phyloP scores from a whole-genome alignment of 108 stramenopile genomes.

The Cylindrotheca closterium region DNA sequence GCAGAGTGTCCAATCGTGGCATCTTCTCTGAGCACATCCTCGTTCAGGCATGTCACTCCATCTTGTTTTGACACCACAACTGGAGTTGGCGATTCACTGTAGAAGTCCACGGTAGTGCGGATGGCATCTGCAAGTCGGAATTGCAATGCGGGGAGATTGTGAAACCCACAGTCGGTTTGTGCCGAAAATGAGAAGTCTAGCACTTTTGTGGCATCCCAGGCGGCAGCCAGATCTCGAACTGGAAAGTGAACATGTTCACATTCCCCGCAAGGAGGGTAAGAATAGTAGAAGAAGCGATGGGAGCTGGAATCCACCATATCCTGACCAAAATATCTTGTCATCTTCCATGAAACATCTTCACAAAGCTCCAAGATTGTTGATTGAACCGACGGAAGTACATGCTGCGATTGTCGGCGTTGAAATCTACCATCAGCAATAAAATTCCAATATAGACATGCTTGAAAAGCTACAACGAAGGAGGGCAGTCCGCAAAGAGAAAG shows the following conservation, averaged over 20 bases:
- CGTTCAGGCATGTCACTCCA: background rate
- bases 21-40: constrained; percentile 25
- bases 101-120: constrained; percentile 17
- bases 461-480: too few relatives aligned
- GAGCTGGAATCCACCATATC: constrained; percentile 11
- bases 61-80: background rate
- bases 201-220: constrained; percentile 51
- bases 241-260: constrained; percentile 34
- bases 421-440: too few relatives aligned
- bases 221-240: constrained; percentile 44
- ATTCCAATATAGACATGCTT: too few relatives aligned
- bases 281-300: constrained; percentile 8
- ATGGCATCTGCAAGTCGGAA: constrained; percentile 16
- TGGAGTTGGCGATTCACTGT: constrained; percentile 5
- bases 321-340: background rate
- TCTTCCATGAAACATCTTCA: background rate
- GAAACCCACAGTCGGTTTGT: constrained; percentile 6
- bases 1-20: constrained; percentile 56
- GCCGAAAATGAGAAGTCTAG: constrained; percentile 10
- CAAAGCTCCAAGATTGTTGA: too few relatives aligned
- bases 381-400: too few relatives aligned
- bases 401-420: too few relatives aligned
- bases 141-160: background rate
- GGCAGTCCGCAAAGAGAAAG: too few relatives aligned
- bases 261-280: constrained; percentile 5